Base-by-base conservation (phyloP, 345 rosid species). In the Acer campestre region DNA sequence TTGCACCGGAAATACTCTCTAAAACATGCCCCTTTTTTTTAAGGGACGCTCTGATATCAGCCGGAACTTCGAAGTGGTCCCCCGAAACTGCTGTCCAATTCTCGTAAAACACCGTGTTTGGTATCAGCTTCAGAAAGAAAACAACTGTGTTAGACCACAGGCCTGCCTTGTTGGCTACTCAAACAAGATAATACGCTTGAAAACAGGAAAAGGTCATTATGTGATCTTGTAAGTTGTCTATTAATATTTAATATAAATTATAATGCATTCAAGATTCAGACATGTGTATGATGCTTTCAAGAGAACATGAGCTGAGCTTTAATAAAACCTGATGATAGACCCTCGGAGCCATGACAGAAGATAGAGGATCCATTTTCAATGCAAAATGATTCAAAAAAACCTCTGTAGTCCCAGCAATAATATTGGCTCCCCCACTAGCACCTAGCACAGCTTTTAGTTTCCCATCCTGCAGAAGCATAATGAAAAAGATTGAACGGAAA, bases 371-470 rank as follows among this genome's bases (percentile, higher is more conserved):
- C 92, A 91, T 85, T 42, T 82, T 80, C 42, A 62, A 80, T 10
- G 79, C 80, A 68, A 90, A 90, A 82, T 88, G 84, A 65, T 91
- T 90, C 69, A 91, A 53, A 46, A 85, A 81, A 75, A 91, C 94
- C 78, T 85, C 84, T 0, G 87, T 80, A 59, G 87, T 80, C 42
- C 85, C 90, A 1, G 88, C 89, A 48, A 88, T 87, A 75, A 91
- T 90, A 74, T 78, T 82, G 46, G 77, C 75, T 73, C 92, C 96
- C 59, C 96, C 96, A 27, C 94, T 90, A 6, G 88, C 94, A 42
- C 96, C 96, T 27, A 88, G 31, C 18, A 85, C 89, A 3, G 84
- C 91, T 82, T 79, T 88, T 78, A 88, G 82, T 74, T 85, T 80
- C 71, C 74, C 88, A 20, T 88, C 87, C 95, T 91, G 40, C 10